A percentile compares a stretch with the other conserved stretches of the same genome.
Conservation (phyloP, 257 asterid species). For the Lithospermum erythrorhizon region DNA sequence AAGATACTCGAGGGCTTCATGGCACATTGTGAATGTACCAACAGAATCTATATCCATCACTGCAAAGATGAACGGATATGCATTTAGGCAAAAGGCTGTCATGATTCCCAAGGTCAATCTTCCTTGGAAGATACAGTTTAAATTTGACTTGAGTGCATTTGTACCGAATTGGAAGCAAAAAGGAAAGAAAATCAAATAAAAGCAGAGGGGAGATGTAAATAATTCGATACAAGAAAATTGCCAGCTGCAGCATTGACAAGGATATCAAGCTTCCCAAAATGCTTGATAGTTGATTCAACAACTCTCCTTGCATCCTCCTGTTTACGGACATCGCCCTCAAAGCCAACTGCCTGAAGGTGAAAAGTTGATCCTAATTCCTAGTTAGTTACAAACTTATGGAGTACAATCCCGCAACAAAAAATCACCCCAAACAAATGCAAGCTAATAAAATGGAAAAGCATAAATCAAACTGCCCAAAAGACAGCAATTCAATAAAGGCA, state of each 20-base stretch:
- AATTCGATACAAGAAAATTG: conserved; percentile 52
- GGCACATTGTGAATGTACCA: conserved; percentile 93
- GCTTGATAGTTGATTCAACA: conserved; percentile 58
- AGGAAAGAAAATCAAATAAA: background rate
- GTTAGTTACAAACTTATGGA: no score
- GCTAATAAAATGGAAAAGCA: no score
- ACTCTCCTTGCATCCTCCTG: conserved; percentile 68
- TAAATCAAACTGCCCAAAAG: no score
- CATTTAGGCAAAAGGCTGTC: background rate
- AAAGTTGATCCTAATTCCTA: background rate
- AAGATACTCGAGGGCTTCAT: conserved; percentile 56
- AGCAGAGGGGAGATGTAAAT: no score
- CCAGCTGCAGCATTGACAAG: conserved; percentile 93
- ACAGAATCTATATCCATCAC: conserved; percentile 88
- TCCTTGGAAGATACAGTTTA: no score
- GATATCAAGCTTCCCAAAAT: conserved; percentile 80
- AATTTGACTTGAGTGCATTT: background rate
- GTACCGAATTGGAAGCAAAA: background rate
- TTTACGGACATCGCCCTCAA: conserved; percentile 77
- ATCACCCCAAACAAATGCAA: background rate
- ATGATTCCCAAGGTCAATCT: no score
- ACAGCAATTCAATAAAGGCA: no score
- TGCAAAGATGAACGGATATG: conserved; percentile 6
- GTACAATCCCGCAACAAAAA: no score
- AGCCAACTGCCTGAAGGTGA: conserved; percentile 50